Evolutionary conservation across 208 protist species (phyloP), one percentile per base, ranked within the genome.

Genomic region (Trypanosoma rangeli): DNA sequence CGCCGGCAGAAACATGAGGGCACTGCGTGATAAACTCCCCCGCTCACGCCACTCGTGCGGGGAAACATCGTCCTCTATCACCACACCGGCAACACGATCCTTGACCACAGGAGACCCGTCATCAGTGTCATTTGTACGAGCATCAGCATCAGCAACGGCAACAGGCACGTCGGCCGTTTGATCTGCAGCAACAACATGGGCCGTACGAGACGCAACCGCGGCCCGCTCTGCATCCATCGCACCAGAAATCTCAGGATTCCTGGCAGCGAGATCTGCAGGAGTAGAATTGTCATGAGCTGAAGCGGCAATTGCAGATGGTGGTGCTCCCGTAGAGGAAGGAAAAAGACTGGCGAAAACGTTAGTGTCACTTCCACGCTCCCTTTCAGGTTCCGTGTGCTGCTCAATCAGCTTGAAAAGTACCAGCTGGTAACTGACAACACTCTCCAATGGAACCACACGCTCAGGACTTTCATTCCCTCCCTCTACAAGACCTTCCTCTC

Each of bases 361-460:
- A 15, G 28, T 10, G 33, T 68, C 63, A 28, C 28, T 50, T 69
- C 61, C 54, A 62, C 39, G 64, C 33, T 53, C 35, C 22, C 54
- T 61, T 28, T 61, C 54, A 5, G 24, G n/a, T 29, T 5, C 16
- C 20, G 35, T 50, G 5, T 52, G 33, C 5, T 64, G 12, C 62
- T 87, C 82, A 7, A 78, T 67, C 26, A 76, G 70, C 37, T 79
- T 77, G 63, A 71, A 78, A 58, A 79, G 53, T 16, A 84, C 60
- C 4, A 91, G 64, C 62, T 88, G 80, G 56, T 87, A 91, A 57
- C 68, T 62, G 20, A 66, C 56, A 57, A 87, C 75, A 20, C 73
- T 83, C 31, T 46, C 69, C 18, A 55, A 53, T 29, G 53, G 53
- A n/a, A 37, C 54, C 0, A 64, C 54, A 58, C 35, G 53, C 22